A percentile compares a stretch with the other conserved stretches of the same genome.
Evolutionary conservation across 2,329 filamentous ascomycete genomes (phyloP).

Genomic region (Tolypocladium capitatum): DNA sequence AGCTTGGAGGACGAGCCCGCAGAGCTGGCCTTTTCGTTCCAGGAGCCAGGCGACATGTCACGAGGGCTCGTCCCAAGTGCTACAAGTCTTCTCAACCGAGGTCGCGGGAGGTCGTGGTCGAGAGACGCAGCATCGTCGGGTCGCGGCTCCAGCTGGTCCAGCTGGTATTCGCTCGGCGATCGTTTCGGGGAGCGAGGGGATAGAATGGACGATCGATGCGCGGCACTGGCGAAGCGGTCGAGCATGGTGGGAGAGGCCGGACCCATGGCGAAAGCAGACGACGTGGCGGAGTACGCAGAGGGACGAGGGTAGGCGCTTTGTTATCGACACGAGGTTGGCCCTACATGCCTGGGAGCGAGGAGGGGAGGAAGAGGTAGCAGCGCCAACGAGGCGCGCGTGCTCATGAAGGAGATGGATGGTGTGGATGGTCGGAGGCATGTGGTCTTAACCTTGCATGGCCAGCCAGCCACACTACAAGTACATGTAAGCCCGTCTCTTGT

Average conservation of each 20-base stretch:
- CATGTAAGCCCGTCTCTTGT: not conserved
- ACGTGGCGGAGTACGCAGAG: not conserved
- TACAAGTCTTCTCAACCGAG: conserved; percentile 9
- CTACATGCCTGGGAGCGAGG: not conserved
- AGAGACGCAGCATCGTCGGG: conserved; percentile 13
- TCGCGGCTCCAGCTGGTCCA: conserved; percentile 25
- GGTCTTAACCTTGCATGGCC: not conserved
- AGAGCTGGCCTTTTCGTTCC: conserved; percentile 13
- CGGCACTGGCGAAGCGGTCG: conserved; percentile 13
- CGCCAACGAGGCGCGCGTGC: not conserved
- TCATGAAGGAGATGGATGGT: not conserved
- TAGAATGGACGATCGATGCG: conserved; percentile 11
- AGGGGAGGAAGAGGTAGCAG: not conserved
- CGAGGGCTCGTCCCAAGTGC: conserved; percentile 1
- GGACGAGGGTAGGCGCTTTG: not conserved
- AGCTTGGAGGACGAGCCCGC: conserved; percentile 18
- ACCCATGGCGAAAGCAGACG: not conserved
- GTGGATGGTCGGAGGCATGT: not conserved
- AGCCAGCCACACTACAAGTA: not conserved
- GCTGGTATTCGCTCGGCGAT: conserved; percentile 20
- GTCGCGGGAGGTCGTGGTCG: conserved; percentile 10
- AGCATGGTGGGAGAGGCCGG: conserved; percentile 13
- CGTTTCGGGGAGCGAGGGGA: conserved; percentile 12
- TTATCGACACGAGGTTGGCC: not conserved
- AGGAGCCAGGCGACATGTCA: conserved; percentile 6